A percentile compares a stretch with the other conserved stretches of the same genome.
These are phyloP conservation scores for Plasmodium gaboni DNA, from an alignment of 169 alveolate genomes.

Conservation along the genomic window DNA sequence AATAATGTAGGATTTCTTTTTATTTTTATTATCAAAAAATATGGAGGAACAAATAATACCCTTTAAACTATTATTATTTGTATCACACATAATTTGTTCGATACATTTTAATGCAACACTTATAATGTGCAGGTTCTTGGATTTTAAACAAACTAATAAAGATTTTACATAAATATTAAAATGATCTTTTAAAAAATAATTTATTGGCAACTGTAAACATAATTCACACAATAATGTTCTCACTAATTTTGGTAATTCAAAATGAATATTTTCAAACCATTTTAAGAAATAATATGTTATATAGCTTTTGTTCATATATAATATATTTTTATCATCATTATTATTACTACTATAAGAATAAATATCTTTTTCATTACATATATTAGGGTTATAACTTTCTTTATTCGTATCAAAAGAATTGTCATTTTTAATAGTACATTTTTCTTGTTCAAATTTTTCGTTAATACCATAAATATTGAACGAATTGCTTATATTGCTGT, in stretches of 20 bases:
- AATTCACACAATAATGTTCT: slow-evolving; percentile 54
- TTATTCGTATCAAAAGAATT: too few species aligned
- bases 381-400: too few species aligned
- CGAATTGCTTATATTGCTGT: too few species aligned
- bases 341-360: too few species aligned
- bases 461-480: too few species aligned
- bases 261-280: slow-evolving; percentile 46
- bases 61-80: slow-evolving; percentile 12
- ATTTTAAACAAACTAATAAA: slow-evolving; percentile 52
- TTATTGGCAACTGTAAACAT: slow-evolving; percentile 40
- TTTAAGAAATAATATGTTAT: slow-evolving; percentile 20
- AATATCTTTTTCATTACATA: too few species aligned
- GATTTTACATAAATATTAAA: slow-evolving; percentile 59
- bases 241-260: slow-evolving; percentile 29
- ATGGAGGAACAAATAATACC: slow-evolving; percentile 31
- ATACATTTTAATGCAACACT: slow-evolving; percentile 37
- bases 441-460: too few species aligned
- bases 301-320: slow-evolving; percentile 2
- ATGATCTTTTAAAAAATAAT: slow-evolving; percentile 24
- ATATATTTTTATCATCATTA: too few species aligned
- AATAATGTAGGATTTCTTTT: slow-evolving; percentile 22
- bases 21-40: slow-evolving; percentile 34
- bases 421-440: too few species aligned
- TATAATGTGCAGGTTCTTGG: slow-evolving; percentile 29
- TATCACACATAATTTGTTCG: slow-evolving; percentile 23